Base-by-base conservation (phyloP, 768 basidiomycete species). In the Galerina sulciceps region DNA sequence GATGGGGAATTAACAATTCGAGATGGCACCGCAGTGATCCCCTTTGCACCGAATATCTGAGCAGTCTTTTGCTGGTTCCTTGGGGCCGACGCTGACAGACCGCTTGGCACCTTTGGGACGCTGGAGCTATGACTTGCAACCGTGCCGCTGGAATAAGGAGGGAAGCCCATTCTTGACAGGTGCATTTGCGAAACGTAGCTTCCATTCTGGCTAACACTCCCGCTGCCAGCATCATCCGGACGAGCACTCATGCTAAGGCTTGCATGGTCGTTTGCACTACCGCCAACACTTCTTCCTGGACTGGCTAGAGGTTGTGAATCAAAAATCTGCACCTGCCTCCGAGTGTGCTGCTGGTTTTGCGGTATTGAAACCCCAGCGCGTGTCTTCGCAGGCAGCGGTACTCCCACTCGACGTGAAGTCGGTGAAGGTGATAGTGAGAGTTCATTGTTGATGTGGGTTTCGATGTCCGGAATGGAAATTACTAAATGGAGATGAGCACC, bases 381-480 rank as follows among this genome's bases (percentile, higher is more conserved):
- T 53, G 78, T 79, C 73, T 82, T 88, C 52, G 86, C 85, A 14
- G 87, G 86, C 26, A 82, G 75, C 8, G 94, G 93, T 0, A 96
- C 85, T 31, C 88, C 90, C 17, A 96, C 91, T 43, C 90, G 86
- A 64, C 89, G 87, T 20, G 90, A 91, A 9, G 88, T 89, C 17
- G 90, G 90, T 15, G 85, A 81, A 6, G 88, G 87, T 2, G 88
- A 90, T 37, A 75, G 74, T 2, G 85, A 82, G 17, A 93, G 81
- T 71, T 93, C 89, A 23, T 79, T 79, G 62, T 82, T 76, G 55
- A 93, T 92, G 67, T 91, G 89, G 4, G 79, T 71, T 72, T 93
- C 89, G 41, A 91, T 81, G 62, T 93, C 87, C n/a, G 90, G 90
- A 62, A 93, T 91, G 51, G 88, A 85, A 61, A 93, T 90, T 73